Percentiles rank a stretch among this genome's conserved stretches.
Evolutionary conservation across 225 moss, liverwort and hornwort species (phyloP).

Genomic region (Asterella californica): DNA sequence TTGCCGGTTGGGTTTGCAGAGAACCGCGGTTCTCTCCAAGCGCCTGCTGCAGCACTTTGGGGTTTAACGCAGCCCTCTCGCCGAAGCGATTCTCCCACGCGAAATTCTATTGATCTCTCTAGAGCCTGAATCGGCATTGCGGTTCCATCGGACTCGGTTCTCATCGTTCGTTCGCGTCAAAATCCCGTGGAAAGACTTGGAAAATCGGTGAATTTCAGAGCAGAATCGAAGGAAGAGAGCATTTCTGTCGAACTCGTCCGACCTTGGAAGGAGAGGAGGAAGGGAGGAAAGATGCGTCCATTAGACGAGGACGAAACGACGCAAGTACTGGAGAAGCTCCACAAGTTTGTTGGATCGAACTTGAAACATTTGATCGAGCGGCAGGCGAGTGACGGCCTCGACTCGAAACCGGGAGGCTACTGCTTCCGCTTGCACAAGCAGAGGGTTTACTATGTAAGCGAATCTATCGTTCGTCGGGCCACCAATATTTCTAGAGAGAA

Average conservation of each 20-base stretch:
- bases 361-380: slow-evolving; percentile 71
- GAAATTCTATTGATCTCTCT: no score
- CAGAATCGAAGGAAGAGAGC: background rate
- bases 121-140: no score
- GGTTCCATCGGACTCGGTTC: no score
- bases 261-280: background rate
- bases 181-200: no score
- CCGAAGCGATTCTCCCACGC: no score
- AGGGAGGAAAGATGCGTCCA: slow-evolving; percentile 52
- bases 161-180: no score
- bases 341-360: slow-evolving; percentile 78
- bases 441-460: slow-evolving; percentile 68
- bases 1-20: no score
- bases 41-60: no score
- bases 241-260: background rate
- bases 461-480: slow-evolving; percentile 66
- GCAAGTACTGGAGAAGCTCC: slow-evolving; percentile 75
- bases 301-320: slow-evolving; percentile 79
- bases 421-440: slow-evolving; percentile 83
- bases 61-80: no score
- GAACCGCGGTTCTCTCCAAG: no score
- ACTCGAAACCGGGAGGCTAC: slow-evolving; percentile 54
- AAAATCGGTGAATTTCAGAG: no score
- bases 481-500: slow-evolving; percentile 76
- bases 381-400: slow-evolving; percentile 62